These are phyloP conservation scores for Cutaneotrichosporon cavernicola DNA, from an alignment of 1,284 basidiomycete species.

Conservation along the genomic window DNA sequence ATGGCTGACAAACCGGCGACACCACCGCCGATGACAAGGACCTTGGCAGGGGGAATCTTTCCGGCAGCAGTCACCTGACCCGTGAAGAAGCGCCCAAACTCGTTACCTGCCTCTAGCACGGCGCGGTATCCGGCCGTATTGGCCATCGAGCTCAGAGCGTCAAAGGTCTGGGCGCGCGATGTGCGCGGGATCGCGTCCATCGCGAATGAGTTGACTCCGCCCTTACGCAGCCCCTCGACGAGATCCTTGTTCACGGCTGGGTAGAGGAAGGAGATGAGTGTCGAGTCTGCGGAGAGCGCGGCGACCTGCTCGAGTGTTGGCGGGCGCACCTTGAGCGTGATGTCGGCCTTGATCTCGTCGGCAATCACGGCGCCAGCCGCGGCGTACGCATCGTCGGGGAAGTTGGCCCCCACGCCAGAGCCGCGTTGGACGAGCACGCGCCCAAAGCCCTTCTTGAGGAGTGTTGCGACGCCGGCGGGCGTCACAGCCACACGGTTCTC, in stretches of 20 bases:
- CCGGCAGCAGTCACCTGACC: conserved; percentile 79
- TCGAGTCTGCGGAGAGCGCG: conserved; percentile 66
- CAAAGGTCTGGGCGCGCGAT: conserved; percentile 79
- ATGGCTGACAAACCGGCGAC: conserved; percentile 83
- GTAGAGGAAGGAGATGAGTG: conserved; percentile 78
- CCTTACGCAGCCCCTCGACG: conserved; percentile 64
- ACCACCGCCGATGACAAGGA: conserved; percentile 79
- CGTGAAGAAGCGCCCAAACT: conserved; percentile 80
- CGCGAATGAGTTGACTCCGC: conserved; percentile 66
- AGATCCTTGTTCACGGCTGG: conserved; percentile 72
- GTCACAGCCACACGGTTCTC: conserved; percentile 77
- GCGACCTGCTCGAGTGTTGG: conserved; percentile 60
- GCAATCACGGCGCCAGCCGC: conserved; percentile 73
- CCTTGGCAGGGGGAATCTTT: conserved; percentile 79
- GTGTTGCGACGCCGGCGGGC: conserved; percentile 67
- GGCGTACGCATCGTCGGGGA: conserved; percentile 71
- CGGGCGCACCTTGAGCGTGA: conserved; percentile 76
- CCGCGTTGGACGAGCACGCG: conserved; percentile 68
- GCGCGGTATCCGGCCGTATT: conserved; percentile 85
- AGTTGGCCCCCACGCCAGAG: conserved; percentile 70
- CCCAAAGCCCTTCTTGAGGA: conserved; percentile 76
- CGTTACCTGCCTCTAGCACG: conserved; percentile 78
- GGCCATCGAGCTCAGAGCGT: conserved; percentile 84
- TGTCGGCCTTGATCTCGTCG: conserved; percentile 61
- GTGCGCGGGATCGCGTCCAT: conserved; percentile 89